Evolutionary conservation across 2,329 filamentous ascomycete genomes (phyloP).

Genomic region (Plectosphaerella sp.): DNA sequence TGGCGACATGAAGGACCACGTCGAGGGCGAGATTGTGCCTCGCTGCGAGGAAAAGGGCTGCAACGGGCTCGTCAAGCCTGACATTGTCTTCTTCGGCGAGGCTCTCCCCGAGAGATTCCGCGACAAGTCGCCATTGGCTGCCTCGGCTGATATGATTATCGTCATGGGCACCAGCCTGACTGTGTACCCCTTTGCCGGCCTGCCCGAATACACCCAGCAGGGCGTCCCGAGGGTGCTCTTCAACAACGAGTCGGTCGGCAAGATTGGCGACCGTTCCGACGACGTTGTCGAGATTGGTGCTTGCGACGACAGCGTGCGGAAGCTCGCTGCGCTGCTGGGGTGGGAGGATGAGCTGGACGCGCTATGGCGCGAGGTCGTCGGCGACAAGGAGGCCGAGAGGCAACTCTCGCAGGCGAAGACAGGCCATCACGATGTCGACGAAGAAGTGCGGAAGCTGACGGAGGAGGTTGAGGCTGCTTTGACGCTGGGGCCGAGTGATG

Average conservation of each 20-base stretch:
- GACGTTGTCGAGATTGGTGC: constrained; percentile 81
- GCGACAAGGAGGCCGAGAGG: constrained; percentile 51
- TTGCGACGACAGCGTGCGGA: constrained; percentile 77
- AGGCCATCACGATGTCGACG: constrained; percentile 29
- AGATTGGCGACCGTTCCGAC: constrained; percentile 70
- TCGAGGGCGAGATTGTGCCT: constrained; percentile 65
- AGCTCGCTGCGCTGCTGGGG: constrained; percentile 73
- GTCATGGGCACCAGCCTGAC: constrained; percentile 84
- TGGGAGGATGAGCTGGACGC: constrained; percentile 81
- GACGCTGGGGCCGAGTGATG: constrained; percentile 14
- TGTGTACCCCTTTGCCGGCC: constrained; percentile 83
- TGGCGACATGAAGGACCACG: constrained; percentile 66
- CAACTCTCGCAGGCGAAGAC: constrained; percentile 33
- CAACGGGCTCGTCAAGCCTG: constrained; percentile 80
- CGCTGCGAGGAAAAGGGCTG: constrained; percentile 60
- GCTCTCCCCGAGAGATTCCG: constrained; percentile 40
- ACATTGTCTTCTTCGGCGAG: constrained; percentile 94
- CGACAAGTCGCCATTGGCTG: constrained; percentile 38
- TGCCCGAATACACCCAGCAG: constrained; percentile 62
- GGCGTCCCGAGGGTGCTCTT: constrained; percentile 75
- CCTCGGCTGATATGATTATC: constrained; percentile 70
- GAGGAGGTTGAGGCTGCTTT: constrained; percentile 28
- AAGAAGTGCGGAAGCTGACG: constrained; percentile 37
- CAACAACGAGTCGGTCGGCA: constrained; percentile 80
- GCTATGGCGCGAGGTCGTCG: constrained; percentile 66